Percentiles rank a stretch among this genome's conserved stretches.
Conservation (phyloP, 2,329 filamentous ascomycete genomes). For the Monosporascus sp. region DNA sequence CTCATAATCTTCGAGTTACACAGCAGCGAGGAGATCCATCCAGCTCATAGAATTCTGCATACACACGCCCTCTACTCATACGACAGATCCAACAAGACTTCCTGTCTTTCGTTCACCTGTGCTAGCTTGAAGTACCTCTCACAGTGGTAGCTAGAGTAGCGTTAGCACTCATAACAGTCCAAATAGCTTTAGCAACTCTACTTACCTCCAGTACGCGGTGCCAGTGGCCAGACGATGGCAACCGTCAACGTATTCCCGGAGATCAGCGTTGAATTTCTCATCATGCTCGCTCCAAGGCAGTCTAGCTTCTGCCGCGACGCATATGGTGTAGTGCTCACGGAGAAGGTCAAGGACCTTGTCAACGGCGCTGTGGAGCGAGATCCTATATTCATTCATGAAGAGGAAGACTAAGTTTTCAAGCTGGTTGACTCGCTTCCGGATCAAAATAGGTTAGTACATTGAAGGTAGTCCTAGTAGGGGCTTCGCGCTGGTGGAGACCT, state of each 20-base stretch:
- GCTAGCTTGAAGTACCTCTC: constrained; percentile 20
- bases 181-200: constrained; percentile 1
- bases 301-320: constrained; percentile 21
- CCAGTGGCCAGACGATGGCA: constrained; percentile 22
- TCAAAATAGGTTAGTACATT: neutral
- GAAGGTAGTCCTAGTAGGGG: no score
- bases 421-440: constrained; percentile 18
- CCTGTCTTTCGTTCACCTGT: constrained; percentile 19
- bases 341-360: constrained; percentile 21
- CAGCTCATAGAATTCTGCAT: no score
- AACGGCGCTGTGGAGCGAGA: constrained; percentile 16
- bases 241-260: constrained; percentile 21
- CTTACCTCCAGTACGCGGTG: constrained; percentile 22
- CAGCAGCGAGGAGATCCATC: no score
- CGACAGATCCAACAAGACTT: constrained; percentile 20
- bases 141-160: constrained; percentile 18
- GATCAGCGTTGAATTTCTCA: constrained; percentile 20
- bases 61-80: constrained; percentile 5
- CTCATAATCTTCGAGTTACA: no score
- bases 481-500: constrained; percentile 4
- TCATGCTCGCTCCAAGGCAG: constrained; percentile 24
- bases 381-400: constrained; percentile 22
- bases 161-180: neutral
- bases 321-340: constrained; percentile 22
- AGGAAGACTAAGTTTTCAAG: constrained; percentile 24